These are phyloP conservation scores for Suillus luteus DNA, from an alignment of 768 basidiomycete genomes.

Conservation along the genomic window DNA sequence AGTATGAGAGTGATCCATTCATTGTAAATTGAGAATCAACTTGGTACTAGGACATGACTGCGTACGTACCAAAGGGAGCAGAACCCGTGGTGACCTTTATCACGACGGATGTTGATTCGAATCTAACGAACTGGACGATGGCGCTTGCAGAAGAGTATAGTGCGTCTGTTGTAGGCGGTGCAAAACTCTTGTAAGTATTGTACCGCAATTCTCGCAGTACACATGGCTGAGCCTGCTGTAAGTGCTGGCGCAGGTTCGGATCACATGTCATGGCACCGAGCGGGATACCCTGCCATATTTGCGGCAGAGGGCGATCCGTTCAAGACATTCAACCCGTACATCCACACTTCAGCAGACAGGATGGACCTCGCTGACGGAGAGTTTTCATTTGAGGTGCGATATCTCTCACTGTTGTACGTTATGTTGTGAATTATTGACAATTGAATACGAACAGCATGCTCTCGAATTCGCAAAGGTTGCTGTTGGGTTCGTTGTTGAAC, in stretches of 20 bases:
- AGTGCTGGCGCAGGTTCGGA: constrained; percentile 48
- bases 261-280: constrained; percentile 48
- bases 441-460: constrained; percentile 51
- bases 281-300: constrained; percentile 43
- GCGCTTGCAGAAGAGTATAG: constrained; percentile 35
- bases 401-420: not conserved
- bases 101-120: constrained; percentile 42
- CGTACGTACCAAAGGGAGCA: constrained; percentile 27
- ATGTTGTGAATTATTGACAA: not conserved
- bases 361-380: constrained; percentile 37
- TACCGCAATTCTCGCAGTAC: not conserved
- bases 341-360: constrained; percentile 36
- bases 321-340: constrained; percentile 42
- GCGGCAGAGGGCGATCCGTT: constrained; percentile 47
- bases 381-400: constrained; percentile 40
- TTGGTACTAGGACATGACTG: constrained; percentile 39
- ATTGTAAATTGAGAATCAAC: constrained; percentile 35
- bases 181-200: constrained; percentile 35
- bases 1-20: constrained; percentile 27
- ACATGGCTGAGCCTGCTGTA: not conserved
- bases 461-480: constrained; percentile 63
- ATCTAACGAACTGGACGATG: constrained; percentile 44
- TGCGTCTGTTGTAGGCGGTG: constrained; percentile 14
- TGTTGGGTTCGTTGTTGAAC: constrained; percentile 58
- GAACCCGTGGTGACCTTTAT: constrained; percentile 29